These are phyloP conservation scores for Limnomonas spitsbergensis DNA, from an alignment of 139 green algal genomes.

Conservation along the genomic window DNA sequence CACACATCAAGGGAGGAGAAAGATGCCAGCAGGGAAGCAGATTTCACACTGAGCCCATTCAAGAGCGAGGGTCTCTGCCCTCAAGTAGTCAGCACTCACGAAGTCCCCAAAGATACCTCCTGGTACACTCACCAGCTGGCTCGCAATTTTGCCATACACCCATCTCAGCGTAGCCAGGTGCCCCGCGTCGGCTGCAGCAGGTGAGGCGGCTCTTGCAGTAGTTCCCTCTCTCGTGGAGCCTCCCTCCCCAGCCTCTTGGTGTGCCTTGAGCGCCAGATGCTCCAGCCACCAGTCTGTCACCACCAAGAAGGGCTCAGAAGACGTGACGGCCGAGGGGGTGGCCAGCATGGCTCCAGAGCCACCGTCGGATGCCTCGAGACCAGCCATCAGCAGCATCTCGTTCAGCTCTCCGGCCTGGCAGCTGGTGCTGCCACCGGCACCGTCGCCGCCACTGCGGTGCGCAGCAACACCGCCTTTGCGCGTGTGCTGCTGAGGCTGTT, in stretches of 20 bases:
- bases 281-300: constrained; percentile 60
- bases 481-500: neutral
- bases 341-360: neutral
- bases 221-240: neutral
- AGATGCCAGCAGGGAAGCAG: no score
- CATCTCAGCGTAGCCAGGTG: constrained; percentile 57
- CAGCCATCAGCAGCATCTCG: constrained; percentile 23
- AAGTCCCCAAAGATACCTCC: neutral
- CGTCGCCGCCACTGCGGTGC: neutral
- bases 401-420: neutral
- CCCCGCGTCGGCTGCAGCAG: constrained; percentile 11
- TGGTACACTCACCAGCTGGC: constrained; percentile 16
- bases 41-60: no score
- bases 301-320: neutral
- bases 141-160: constrained; percentile 69
- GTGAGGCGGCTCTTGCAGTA: constrained; percentile 1
- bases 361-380: constrained; percentile 8
- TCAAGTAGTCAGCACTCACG: neutral
- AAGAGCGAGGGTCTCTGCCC: no score
- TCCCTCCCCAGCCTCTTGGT: neutral
- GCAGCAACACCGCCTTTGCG: no score
- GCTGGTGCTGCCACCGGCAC: neutral
- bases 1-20: neutral
- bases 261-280: constrained; percentile 36
- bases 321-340: neutral